A percentile compares a stretch with the other conserved stretches of the same genome.
phyloP scores from a whole-genome alignment of 164 flowering plant species.

The Malania oleifera region DNA sequence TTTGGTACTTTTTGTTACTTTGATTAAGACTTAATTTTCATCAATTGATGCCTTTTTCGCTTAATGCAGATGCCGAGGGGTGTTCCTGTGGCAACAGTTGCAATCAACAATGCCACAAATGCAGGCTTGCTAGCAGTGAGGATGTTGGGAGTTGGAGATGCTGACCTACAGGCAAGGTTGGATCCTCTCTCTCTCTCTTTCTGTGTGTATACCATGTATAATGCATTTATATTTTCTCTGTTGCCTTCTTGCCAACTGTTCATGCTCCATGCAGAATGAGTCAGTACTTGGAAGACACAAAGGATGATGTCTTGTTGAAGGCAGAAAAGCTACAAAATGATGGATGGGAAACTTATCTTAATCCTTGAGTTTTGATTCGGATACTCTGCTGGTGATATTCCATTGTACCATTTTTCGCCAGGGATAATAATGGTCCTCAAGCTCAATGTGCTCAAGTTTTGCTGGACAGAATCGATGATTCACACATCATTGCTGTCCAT shows the following conservation, averaged over 20 bases:
- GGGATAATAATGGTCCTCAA: too few relatives aligned
- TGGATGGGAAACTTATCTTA: constrained; percentile 72
- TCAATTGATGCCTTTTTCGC: too few relatives aligned
- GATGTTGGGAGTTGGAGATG: constrained; percentile 44
- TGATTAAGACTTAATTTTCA: too few relatives aligned
- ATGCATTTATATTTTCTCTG: neutral
- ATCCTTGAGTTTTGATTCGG: too few relatives aligned
- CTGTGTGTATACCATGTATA: neutral
- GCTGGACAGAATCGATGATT: too few relatives aligned
- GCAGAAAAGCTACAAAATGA: constrained; percentile 57
- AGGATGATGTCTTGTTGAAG: constrained; percentile 59
- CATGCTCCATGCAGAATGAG: constrained; percentile 42
- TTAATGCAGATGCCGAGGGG: constrained; percentile 91
- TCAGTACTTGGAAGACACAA: constrained; percentile 65
- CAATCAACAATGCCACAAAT: constrained; percentile 85
- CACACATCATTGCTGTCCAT: too few relatives aligned
- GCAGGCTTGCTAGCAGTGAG: constrained; percentile 87
- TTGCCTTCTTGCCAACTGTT: neutral
- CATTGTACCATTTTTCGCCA: too few relatives aligned
- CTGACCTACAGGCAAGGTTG: constrained; percentile 48
- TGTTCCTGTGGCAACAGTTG: constrained; percentile 93
- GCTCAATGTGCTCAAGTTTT: too few relatives aligned
- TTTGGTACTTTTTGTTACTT: too few relatives aligned
- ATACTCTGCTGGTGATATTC: too few relatives aligned
- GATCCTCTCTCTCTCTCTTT: constrained; percentile 1